These are phyloP conservation scores for Linnemannia hyalina DNA, from an alignment of 192 early-diverging fungal species.

Conservation along the genomic window DNA sequence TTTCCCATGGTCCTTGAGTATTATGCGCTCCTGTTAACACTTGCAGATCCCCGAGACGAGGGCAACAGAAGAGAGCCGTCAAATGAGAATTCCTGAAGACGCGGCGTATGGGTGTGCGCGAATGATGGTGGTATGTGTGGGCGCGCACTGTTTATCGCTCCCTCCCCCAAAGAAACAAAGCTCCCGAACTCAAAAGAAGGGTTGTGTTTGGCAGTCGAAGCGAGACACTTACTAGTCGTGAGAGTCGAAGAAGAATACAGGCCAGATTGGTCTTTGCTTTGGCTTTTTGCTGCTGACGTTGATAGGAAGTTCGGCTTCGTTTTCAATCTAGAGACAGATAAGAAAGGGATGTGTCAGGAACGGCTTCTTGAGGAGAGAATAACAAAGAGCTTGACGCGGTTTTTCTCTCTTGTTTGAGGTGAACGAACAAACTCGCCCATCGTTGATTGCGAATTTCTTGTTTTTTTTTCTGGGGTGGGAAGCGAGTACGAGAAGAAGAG, in stretches of 20 bases:
- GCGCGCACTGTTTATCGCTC: background rate
- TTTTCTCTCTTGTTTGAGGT: background rate
- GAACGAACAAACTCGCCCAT: background rate
- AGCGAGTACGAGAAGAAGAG: background rate
- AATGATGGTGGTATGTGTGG: background rate
- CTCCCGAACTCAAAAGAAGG: background rate
- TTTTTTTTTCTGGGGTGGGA: background rate
- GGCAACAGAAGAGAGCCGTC: background rate
- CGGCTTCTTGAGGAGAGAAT: background rate
- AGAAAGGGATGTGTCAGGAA: background rate
- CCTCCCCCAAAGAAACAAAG: background rate
- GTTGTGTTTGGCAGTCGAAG: background rate
- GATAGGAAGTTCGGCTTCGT: conserved; percentile 33
- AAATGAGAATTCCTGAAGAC: background rate
- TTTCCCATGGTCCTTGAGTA: background rate
- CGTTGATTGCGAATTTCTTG: background rate
- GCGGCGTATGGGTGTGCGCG: background rate
- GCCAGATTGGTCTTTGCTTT: conserved; percentile 55
- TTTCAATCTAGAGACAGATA: conserved; percentile 26
- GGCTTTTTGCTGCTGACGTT: conserved; percentile 53
- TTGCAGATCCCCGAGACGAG: background rate
- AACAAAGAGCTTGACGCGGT: background rate
- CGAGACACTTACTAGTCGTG: conserved; percentile 52
- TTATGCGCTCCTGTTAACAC: background rate
- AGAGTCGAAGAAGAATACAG: conserved; percentile 53